A percentile compares a stretch with the other conserved stretches of the same genome.
phyloP scores from a whole-genome alignment of 2,329 filamentous ascomycete species.

The Arthrobotrys sinensis region DNA sequence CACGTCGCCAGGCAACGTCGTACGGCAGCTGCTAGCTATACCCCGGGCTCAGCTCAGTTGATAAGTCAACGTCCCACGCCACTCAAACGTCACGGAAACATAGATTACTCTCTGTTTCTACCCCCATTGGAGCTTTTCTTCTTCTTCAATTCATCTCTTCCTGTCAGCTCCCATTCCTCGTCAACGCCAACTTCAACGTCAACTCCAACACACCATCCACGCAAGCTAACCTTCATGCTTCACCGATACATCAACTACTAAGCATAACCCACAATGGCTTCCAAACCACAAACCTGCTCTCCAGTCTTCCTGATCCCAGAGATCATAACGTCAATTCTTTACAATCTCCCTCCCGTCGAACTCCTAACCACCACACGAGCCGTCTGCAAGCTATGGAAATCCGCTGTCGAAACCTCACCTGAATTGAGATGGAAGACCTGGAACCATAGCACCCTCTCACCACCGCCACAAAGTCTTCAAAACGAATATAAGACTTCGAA shows the following conservation, averaged over 20 bases:
- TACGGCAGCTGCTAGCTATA: too few relatives aligned
- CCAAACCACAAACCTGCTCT: background rate
- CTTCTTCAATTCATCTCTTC: too few relatives aligned
- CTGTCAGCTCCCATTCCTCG: too few relatives aligned
- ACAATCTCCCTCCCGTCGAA: conserved; percentile 2
- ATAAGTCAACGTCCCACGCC: too few relatives aligned
- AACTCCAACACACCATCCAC: too few relatives aligned
- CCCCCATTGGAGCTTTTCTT: too few relatives aligned
- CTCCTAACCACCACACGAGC: conserved; percentile 19
- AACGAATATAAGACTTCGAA: background rate
- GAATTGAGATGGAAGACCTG: conserved; percentile 33
- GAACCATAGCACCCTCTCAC: background rate
- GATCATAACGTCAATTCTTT: conserved; percentile 24
- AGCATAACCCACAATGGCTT: background rate
- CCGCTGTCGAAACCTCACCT: conserved; percentile 6
- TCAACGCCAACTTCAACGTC: too few relatives aligned
- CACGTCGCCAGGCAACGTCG: too few relatives aligned
- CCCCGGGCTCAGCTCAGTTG: too few relatives aligned
- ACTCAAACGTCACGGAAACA: too few relatives aligned
- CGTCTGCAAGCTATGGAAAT: conserved; percentile 41
- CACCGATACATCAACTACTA: background rate
- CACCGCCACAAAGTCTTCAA: background rate
- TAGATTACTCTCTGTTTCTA: too few relatives aligned
- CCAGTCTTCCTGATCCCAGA: conserved; percentile 34
- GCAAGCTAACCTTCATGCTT: background rate